A percentile compares a stretch with the other conserved stretches of the same genome.
phyloP scores from a whole-genome alignment of 345 rosid genomes.

The Boechera divaricarpa region DNA sequence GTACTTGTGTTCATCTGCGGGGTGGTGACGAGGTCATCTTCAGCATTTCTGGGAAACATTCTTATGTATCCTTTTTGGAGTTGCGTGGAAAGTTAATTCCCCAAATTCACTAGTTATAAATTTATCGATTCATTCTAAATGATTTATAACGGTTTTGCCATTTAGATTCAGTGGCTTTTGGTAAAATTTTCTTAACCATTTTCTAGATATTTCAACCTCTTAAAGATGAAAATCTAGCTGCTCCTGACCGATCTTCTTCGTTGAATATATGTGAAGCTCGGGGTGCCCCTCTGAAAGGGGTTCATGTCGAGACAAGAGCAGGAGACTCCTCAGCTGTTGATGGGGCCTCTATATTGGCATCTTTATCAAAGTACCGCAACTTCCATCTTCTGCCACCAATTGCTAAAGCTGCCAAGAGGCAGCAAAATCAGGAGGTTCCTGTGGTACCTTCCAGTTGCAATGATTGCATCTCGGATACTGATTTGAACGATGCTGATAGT shows the following conservation, averaged over 20 bases:
- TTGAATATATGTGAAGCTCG: constrained; percentile 79
- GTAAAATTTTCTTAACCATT: constrained; percentile 55
- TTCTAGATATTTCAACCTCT: constrained; percentile 88
- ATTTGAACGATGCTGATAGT: constrained; percentile 67
- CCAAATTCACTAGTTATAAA: background rate
- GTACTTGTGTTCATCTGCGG: constrained; percentile 52
- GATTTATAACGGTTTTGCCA: background rate
- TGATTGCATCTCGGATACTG: constrained; percentile 64
- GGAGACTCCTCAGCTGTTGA: constrained; percentile 87
- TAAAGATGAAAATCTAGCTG: constrained; percentile 61
- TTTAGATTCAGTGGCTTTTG: constrained; percentile 6
- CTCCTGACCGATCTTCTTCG: constrained; percentile 68
- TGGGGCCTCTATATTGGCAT: constrained; percentile 91
- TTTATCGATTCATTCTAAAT: constrained; percentile 20
- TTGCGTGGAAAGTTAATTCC: constrained; percentile 1
- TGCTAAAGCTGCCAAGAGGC: constrained; percentile 58
- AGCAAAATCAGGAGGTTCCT: constrained; percentile 63
- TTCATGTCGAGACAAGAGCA: constrained; percentile 80
- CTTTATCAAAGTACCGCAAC: constrained; percentile 68
- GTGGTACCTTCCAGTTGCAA: constrained; percentile 59
- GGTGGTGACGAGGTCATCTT: constrained; percentile 98
- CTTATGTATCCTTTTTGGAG: constrained; percentile 87
- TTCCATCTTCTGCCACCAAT: constrained; percentile 66
- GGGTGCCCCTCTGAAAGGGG: constrained; percentile 65
- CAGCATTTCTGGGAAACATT: constrained; percentile 68